Base-by-base conservation (phyloP, 805 yeast genomes). In the Nematodospora valgi region DNA sequence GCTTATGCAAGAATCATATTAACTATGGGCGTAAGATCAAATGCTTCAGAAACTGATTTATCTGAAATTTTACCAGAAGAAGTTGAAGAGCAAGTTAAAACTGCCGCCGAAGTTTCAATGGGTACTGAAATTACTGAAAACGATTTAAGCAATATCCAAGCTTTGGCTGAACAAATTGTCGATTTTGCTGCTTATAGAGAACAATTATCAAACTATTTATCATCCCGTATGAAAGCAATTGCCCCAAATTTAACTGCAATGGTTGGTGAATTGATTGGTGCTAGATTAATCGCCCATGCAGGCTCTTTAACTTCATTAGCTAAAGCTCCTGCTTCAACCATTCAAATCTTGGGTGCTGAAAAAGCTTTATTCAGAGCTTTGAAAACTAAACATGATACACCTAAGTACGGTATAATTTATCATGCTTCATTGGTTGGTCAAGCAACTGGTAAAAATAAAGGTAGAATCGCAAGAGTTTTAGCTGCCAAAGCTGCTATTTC, bases 401-500 rank as follows among this genome's bases (percentile, higher is more conserved):
- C 98, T 59, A 93, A 93, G 67, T 93, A 93, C 59, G 98, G 98
- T 72, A 74, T 93, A 54, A 74, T 93, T 51, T 93, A 93, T 74
- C 98, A 93, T 62, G 96, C 98, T 39, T 86, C 96, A 20, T 74
- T 93, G 46, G 94, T 93, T 49, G 98, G 98, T 47, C 96, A 91
- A 74, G 98, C 98, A 40, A 76, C 95, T 34, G 96, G 96, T 68
- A 85, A 85, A 69, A 93, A 93, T 73, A 93, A 93, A 76, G 98
- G 98, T 72, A 93, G 89, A 74, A 87, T 93, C 61, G 98, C 98
- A 40, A 83, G 98, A 73, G 96, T 93, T 49, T 78, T 93, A 46
- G 98, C 98, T 52, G 98, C 98, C 41, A 93, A 93, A 73, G 95
- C 97, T 49, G 95, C 98, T 37, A 94, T 93, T 54, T 86, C 96